These are phyloP conservation scores for Globisporangium uncinulatum DNA, from an alignment of 352 stramenopile genomes.

Conservation along the genomic window DNA sequence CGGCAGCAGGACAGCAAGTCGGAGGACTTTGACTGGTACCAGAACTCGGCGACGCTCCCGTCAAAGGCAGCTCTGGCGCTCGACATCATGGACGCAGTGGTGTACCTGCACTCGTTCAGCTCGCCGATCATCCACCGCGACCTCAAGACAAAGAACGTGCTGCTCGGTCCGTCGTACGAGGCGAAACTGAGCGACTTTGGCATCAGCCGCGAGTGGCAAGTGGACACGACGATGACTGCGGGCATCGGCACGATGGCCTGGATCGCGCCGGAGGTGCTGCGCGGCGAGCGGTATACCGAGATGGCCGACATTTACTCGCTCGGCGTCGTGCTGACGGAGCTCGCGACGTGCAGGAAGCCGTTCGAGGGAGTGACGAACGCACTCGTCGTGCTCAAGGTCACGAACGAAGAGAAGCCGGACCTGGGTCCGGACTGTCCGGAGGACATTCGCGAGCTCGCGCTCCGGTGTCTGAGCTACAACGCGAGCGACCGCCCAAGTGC, in stretches of 20 bases:
- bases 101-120: slow-evolving; percentile 81
- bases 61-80: slow-evolving; percentile 57
- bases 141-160: slow-evolving; percentile 75
- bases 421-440: slow-evolving; percentile 53
- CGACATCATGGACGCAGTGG: slow-evolving; percentile 69
- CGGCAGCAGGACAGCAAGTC: slow-evolving; percentile 37
- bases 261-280: slow-evolving; percentile 77
- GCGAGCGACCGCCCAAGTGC: slow-evolving; percentile 55
- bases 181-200: slow-evolving; percentile 84
- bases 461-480: slow-evolving; percentile 64
- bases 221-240: slow-evolving; percentile 76
- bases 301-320: slow-evolving; percentile 87
- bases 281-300: slow-evolving; percentile 80
- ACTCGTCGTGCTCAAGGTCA: slow-evolving; percentile 71
- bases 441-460: slow-evolving; percentile 54
- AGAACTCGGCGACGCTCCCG: slow-evolving; percentile 39
- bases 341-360: slow-evolving; percentile 57
- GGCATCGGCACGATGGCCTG: slow-evolving; percentile 83
- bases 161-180: slow-evolving; percentile 54
- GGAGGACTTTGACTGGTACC: slow-evolving; percentile 66
- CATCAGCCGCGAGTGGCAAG: slow-evolving; percentile 68
- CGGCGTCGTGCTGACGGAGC: slow-evolving; percentile 70
- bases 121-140: slow-evolving; percentile 80
- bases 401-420: slow-evolving; percentile 57
- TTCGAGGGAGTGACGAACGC: slow-evolving; percentile 69